Conservation (phyloP, 73 alveolate species). For the Paramecium bursaria region DNA sequence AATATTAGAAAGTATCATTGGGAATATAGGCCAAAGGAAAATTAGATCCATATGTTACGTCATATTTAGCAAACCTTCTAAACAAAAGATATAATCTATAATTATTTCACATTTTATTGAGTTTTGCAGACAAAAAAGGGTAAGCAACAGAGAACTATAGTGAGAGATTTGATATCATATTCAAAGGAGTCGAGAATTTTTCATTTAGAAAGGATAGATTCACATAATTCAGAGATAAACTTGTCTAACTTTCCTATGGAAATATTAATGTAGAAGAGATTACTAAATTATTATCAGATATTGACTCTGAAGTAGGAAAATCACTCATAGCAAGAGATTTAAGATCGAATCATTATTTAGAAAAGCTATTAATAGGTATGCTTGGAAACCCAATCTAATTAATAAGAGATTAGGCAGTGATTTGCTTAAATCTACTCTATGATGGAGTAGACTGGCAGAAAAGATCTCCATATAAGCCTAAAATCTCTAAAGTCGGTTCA, state of each 20-base stretch:
- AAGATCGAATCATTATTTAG: conserved; percentile 63
- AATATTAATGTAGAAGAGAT: conserved; percentile 54
- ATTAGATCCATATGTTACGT: conserved; percentile 59
- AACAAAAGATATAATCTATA: conserved; percentile 43
- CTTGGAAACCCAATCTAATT: conserved; percentile 63
- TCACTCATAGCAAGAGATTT: conserved; percentile 71
- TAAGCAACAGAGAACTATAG: conserved; percentile 63
- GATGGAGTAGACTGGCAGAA: conserved; percentile 98
- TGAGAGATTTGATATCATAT: conserved; percentile 42
- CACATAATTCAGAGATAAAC: conserved; percentile 30
- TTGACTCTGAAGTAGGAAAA: conserved; percentile 58
- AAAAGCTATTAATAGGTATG: conserved; percentile 66
- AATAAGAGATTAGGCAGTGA: conserved; percentile 90
- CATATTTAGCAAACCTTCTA: conserved; percentile 48
- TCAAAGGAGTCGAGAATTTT: conserved; percentile 53
- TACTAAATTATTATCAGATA: conserved; percentile 43
- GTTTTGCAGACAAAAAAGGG: conserved; percentile 65
- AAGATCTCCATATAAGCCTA: conserved; percentile 86
- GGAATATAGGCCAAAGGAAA: conserved; percentile 68
- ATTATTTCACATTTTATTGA: conserved; percentile 50
- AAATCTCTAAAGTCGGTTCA: conserved; percentile 85
- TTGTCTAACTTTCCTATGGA: conserved; percentile 56
- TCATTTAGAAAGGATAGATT: conserved; percentile 19
- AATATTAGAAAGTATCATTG: conserved; percentile 42
- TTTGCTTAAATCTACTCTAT: conserved; percentile 91